phyloP scores from a whole-genome alignment of 73 alveolate species.

The Tetrahymena elliotti region DNA sequence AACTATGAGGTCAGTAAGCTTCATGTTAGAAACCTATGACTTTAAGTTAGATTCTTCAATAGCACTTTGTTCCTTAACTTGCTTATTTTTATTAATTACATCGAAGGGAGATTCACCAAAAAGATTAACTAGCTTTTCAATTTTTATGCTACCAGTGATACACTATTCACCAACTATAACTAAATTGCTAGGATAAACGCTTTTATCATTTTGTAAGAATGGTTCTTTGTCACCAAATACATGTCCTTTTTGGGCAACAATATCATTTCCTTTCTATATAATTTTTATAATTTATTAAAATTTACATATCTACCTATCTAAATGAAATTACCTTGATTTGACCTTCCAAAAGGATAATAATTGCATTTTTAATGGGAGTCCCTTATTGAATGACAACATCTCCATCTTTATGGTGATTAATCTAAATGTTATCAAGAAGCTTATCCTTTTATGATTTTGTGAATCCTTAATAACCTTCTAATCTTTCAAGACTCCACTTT shows the following conservation, averaged over 20 bases:
- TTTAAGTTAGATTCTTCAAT: slow-evolving; percentile 42
- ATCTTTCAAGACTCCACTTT: slow-evolving; percentile 41
- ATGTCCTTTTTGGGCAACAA: neutral
- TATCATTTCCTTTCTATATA: slow-evolving; percentile 1
- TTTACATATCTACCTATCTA: neutral
- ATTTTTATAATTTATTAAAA: neutral
- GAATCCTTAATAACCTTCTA: slow-evolving; percentile 1
- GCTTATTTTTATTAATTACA: slow-evolving; percentile 26
- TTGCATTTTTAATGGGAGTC: neutral
- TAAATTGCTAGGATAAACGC: slow-evolving; percentile 19
- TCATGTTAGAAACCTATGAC: slow-evolving; percentile 3
- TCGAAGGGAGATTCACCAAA: slow-evolving; percentile 20
- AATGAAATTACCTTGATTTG: slow-evolving; percentile 6
- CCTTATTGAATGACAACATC: slow-evolving; percentile 40
- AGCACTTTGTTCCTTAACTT: neutral
- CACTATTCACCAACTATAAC: slow-evolving; percentile 40
- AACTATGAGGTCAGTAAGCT: slow-evolving; percentile 49
- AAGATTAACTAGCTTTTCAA: slow-evolving; percentile 42
- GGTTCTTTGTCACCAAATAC: neutral
- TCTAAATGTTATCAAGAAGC: slow-evolving; percentile 17
- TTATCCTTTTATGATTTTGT: slow-evolving; percentile 22
- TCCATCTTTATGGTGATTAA: slow-evolving; percentile 32
- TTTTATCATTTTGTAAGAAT: neutral
- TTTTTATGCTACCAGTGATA: slow-evolving; percentile 47
- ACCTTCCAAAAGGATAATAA: slow-evolving; percentile 38